Percentiles rank a stretch among this genome's conserved stretches.
Conservation (phyloP, 176 grass and related monocot species). For the Lolium perenne region DNA sequence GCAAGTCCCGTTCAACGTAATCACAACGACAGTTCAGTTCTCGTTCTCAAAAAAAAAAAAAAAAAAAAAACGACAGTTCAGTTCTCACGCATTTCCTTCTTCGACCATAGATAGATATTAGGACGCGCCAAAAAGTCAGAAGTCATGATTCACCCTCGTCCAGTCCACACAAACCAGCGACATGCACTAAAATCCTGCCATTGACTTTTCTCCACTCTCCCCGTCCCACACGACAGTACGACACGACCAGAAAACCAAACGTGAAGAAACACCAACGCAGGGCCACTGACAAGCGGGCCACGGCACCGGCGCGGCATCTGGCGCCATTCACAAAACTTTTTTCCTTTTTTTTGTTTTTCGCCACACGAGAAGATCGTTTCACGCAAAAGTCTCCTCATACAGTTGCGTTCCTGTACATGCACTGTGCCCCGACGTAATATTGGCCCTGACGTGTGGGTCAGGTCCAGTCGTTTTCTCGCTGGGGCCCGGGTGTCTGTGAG, state of each 20-base stretch:
- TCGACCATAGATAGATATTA: background rate
- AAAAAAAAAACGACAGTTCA: background rate
- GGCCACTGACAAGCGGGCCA: background rate
- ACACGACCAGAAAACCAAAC: background rate
- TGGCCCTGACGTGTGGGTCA: background rate
- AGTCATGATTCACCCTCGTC: conserved; percentile 14
- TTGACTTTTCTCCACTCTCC: background rate
- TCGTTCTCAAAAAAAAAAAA: no score
- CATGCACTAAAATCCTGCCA: background rate
- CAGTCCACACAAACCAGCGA: background rate
- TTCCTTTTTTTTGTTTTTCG: background rate
- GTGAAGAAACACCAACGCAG: background rate
- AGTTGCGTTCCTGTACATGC: background rate
- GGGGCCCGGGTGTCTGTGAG: background rate
- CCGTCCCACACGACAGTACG: background rate
- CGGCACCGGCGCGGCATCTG: background rate
- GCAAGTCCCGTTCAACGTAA: conserved; percentile 3
- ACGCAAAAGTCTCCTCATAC: background rate
- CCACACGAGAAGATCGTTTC: background rate
- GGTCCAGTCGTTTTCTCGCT: rapidly evolving
- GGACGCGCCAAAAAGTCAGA: conserved; percentile 26
- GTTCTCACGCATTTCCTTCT: background rate
- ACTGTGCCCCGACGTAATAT: background rate
- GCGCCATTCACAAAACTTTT: background rate
- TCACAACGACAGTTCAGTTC: background rate